Evolutionary conservation across 805 yeast species (phyloP).

Genomic region (Saccharomycopsis olivae): DNA sequence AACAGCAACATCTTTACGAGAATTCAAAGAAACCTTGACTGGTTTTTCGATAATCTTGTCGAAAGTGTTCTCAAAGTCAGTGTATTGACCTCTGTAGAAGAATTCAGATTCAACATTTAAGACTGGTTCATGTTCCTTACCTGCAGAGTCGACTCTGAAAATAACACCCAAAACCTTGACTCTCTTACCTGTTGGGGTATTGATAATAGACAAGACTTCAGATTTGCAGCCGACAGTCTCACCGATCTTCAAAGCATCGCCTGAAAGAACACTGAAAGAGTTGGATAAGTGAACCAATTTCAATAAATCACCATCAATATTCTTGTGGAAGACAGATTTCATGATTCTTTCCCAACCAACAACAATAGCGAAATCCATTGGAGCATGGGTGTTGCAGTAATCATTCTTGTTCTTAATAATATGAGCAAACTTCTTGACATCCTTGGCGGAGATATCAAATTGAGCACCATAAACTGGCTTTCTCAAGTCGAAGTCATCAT

Average conservation of each 20-base stretch:
- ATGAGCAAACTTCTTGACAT: constrained; percentile 85
- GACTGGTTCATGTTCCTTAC: constrained; percentile 52
- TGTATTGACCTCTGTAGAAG: constrained; percentile 90
- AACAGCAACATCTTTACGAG: constrained; percentile 86
- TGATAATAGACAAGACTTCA: constrained; percentile 76
- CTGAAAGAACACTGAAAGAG: constrained; percentile 87
- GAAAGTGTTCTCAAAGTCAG: constrained; percentile 86
- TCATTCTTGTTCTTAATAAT: constrained; percentile 80
- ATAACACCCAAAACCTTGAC: constrained; percentile 92
- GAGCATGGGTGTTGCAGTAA: constrained; percentile 58
- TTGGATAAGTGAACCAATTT: constrained; percentile 91
- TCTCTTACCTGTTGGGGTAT: constrained; percentile 87
- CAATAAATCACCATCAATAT: constrained; percentile 92
- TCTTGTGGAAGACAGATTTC: constrained; percentile 94
- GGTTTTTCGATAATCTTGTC: constrained; percentile 82
- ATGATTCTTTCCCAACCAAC: constrained; percentile 98
- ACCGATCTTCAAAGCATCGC: constrained; percentile 78
- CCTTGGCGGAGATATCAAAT: constrained; percentile 58
- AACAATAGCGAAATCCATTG: constrained; percentile 99
- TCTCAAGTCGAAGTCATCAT: constrained; percentile 43
- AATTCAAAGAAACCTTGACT: constrained; percentile 58
- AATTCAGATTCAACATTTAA: constrained; percentile 92
- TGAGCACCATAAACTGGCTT: constrained; percentile 43
- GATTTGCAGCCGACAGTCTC: constrained; percentile 80
- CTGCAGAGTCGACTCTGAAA: constrained; percentile 32